Evolutionary conservation across 495 filamentous ascomycete genomes (phyloP), one percentile per base, ranked within the genome.

Genomic region (Penicillium roqueforti): DNA sequence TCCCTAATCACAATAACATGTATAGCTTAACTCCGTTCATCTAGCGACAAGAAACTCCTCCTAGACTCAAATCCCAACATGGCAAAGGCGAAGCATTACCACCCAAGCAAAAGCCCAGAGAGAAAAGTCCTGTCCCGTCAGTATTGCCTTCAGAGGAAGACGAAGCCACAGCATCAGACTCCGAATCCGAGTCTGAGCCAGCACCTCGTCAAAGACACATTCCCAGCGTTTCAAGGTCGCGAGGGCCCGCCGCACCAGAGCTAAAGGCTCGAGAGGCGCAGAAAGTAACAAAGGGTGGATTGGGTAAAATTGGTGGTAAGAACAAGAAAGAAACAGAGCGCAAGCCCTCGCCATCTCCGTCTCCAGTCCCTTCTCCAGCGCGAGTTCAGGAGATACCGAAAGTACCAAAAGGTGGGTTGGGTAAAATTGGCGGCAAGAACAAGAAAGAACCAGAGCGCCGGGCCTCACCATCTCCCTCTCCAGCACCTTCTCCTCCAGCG

Each of bases 11-110:
- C 16, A 23, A 4, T 36, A 23, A 32, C 13, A 36, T 16, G 32
- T 9, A 51, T 26, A 29, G 23, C 7, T 47, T 51, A 13, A 56
- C 58, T 45, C 20, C 14, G 39, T 48, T 31, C 20, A 39, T 47
- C 22, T 51, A 76, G 73, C 67, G 66, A 56, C 68, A 73, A 66
- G 66, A 72, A 59, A 73, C 65, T 7, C 67, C 71, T 23, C 67
- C 71, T 10, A 60, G 60, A 51, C 54, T 68, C 1, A 72, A 60
- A 16, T 18, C 26, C 13, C 55, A 56, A 37, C 51, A 54, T 8
- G 20, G n/a, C 4, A 36, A 48, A 46, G 14, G 49, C 6, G 16
- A 26, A n/a, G 19, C 6, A n/a, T 41, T 47, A 4, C 32, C 45
- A 1, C 28, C 40, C 7, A 47, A 43, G 11, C 14, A 32, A 44